phyloP scores from a whole-genome alignment of 176 grass and related monocot genomes.

The Ensete ventricosum region DNA sequence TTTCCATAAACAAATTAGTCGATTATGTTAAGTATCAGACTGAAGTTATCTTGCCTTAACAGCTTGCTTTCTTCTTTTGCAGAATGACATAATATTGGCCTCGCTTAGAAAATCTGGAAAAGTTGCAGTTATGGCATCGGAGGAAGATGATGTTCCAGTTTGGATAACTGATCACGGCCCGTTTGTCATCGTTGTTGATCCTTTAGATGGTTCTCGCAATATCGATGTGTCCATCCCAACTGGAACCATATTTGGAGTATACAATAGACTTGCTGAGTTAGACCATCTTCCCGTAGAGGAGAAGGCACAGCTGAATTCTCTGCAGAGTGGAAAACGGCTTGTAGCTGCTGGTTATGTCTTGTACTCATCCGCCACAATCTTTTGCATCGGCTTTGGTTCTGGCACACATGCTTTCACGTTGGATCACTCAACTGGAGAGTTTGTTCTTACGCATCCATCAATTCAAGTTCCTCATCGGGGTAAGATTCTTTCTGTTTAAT shows the following conservation, averaged over 20 bases:
- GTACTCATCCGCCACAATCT: slow-evolving; percentile 85
- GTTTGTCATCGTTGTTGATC: slow-evolving; percentile 71
- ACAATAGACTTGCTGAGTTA: slow-evolving; percentile 56
- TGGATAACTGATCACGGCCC: slow-evolving; percentile 45
- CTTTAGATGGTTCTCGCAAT: slow-evolving; percentile 90
- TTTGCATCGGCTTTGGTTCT: slow-evolving; percentile 58
- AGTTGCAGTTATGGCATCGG: slow-evolving; percentile 68
- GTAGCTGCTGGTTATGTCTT: slow-evolving; percentile 73
- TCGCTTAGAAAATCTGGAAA: slow-evolving; percentile 70
- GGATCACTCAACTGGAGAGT: slow-evolving; percentile 68
- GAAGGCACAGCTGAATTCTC: slow-evolving; percentile 68
- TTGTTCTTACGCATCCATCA: slow-evolving; percentile 73
- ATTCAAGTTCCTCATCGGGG: slow-evolving; percentile 74
- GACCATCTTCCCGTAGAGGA: slow-evolving; percentile 72
- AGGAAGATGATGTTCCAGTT: slow-evolving; percentile 71
- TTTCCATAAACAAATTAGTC: no score
- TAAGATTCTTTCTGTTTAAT: slow-evolving; percentile 12
- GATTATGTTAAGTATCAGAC: no score
- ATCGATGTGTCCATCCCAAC: slow-evolving; percentile 92
- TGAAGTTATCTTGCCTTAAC: no score
- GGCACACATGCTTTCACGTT: slow-evolving; percentile 79
- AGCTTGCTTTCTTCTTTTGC: background rate
- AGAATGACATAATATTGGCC: slow-evolving; percentile 89
- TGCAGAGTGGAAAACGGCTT: slow-evolving; percentile 55
- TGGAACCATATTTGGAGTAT: slow-evolving; percentile 88